A percentile compares a stretch with the other conserved stretches of the same genome.
phyloP scores from a whole-genome alignment of 805 yeast genomes.

The Isabelozyma rhagii region DNA sequence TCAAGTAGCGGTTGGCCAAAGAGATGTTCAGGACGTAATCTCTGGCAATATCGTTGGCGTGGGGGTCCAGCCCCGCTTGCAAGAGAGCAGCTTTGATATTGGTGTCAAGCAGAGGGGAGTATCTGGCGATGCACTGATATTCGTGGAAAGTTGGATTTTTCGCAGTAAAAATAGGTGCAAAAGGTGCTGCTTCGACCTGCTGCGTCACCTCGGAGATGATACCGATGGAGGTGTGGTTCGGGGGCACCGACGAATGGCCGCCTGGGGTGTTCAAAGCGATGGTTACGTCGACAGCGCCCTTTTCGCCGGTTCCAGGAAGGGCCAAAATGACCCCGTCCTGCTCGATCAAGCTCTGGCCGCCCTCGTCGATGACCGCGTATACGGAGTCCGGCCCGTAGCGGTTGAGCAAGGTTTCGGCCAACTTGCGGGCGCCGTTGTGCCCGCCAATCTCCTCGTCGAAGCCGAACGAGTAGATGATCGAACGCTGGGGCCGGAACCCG shows the following conservation, averaged over 20 bases:
- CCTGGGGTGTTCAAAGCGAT: constrained; percentile 23
- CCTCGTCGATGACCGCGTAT: constrained; percentile 15
- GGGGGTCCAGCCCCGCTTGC: constrained; percentile 30
- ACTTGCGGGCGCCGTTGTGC: constrained; percentile 8
- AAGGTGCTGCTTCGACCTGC: constrained; percentile 17
- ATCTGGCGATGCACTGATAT: constrained; percentile 24
- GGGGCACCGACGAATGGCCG: constrained; percentile 28
- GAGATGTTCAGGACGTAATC: constrained; percentile 19
- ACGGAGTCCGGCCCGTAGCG: constrained; percentile 10
- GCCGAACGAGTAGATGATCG: constrained; percentile 13
- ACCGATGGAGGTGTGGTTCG: constrained; percentile 26
- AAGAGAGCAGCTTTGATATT: constrained; percentile 23
- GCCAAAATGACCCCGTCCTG: constrained; percentile 8
- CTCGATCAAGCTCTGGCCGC: constrained; percentile 13
- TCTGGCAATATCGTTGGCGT: constrained; percentile 33
- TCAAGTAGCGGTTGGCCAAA: constrained; percentile 31
- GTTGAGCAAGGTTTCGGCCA: constrained; percentile 5
- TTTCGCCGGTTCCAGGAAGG: constrained; percentile 15
- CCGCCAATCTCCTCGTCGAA: constrained; percentile 17
- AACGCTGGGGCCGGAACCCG: constrained; percentile 11
- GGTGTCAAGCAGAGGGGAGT: constrained; percentile 23
- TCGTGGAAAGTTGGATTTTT: constrained; percentile 22
- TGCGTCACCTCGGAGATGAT: constrained; percentile 19
- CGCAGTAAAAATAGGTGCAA: constrained; percentile 16
- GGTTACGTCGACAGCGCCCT: constrained; percentile 10